Conservation (phyloP, 441 rosid genomes). For the Hura crepitans region DNA sequence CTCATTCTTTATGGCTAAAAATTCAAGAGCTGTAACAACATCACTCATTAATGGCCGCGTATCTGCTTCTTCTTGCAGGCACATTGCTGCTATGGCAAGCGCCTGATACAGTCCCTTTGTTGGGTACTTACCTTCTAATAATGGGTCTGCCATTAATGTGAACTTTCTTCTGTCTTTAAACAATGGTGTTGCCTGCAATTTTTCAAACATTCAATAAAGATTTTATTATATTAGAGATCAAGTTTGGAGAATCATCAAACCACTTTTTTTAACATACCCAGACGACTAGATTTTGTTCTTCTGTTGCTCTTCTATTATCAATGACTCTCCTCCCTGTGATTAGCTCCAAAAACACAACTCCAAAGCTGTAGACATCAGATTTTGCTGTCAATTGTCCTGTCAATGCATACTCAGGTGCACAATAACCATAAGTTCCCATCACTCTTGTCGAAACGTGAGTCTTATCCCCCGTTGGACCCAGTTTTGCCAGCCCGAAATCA, state of each 20-base stretch:
- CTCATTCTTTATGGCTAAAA: conserved; percentile 39
- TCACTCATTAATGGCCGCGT: conserved; percentile 85
- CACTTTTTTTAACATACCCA: conserved; percentile 50
- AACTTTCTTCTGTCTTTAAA: conserved; percentile 77
- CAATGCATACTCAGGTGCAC: conserved; percentile 89
- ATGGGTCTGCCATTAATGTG: conserved; percentile 72
- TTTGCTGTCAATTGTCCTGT: conserved; percentile 77
- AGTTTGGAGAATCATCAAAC: conserved; percentile 3
- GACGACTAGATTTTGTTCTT: conserved; percentile 75
- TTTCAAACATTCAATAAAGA: background rate
- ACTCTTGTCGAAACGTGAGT: conserved; percentile 92
- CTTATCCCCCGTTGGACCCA: conserved; percentile 83
- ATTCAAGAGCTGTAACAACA: conserved; percentile 86
- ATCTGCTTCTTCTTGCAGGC: conserved; percentile 85
- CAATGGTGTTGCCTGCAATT: conserved; percentile 75
- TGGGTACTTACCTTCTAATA: conserved; percentile 61
- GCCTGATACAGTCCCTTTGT: conserved; percentile 80
- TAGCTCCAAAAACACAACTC: conserved; percentile 86
- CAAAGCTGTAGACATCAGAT: conserved; percentile 92
- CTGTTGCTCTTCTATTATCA: conserved; percentile 57
- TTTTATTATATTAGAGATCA: background rate
- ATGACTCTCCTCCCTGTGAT: conserved; percentile 92
- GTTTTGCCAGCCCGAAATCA: conserved; percentile 93
- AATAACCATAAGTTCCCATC: conserved; percentile 96
- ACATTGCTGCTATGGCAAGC: conserved; percentile 93